Conservation (phyloP, 2,329 filamentous ascomycete species). For the Cryphonectria parasitica region DNA sequence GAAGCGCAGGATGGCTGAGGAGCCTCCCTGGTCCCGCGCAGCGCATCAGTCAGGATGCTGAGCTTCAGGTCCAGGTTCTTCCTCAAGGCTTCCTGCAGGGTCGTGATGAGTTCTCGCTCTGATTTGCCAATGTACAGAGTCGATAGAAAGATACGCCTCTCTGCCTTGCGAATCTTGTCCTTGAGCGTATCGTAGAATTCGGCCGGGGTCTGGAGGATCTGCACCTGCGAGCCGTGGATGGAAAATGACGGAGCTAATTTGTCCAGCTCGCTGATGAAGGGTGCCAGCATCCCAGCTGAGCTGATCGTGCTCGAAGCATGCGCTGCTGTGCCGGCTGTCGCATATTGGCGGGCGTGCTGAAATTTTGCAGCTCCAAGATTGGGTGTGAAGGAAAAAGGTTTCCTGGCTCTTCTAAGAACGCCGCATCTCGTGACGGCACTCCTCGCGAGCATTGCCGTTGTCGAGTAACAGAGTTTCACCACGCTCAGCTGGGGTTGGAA, state of each 20-base stretch:
- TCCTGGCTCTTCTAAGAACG: slow-evolving; percentile 22
- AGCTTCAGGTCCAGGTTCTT: slow-evolving; percentile 77
- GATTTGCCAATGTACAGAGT: slow-evolving; percentile 96
- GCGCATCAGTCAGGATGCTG: slow-evolving; percentile 87
- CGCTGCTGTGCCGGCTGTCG: slow-evolving; percentile 24
- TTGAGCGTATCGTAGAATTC: slow-evolving; percentile 93
- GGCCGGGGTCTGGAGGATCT: slow-evolving; percentile 76
- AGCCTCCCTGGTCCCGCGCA: slow-evolving; percentile 89
- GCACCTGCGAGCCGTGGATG: slow-evolving; percentile 77
- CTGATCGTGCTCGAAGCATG: slow-evolving; percentile 31
- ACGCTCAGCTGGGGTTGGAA: slow-evolving; percentile 18
- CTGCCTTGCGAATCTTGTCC: slow-evolving; percentile 80
- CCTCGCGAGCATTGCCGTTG: slow-evolving; percentile 41
- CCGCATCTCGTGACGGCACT: slow-evolving; percentile 33
- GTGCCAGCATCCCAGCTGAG: slow-evolving; percentile 50
- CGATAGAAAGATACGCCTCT: slow-evolving; percentile 84
- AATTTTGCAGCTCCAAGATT: slow-evolving; percentile 18
- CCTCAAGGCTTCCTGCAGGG: slow-evolving; percentile 74
- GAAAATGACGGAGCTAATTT: slow-evolving; percentile 89
- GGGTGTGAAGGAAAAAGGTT: slow-evolving; percentile 25
- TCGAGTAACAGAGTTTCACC: neutral
- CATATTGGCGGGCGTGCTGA: slow-evolving; percentile 27
- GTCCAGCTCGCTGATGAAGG: slow-evolving; percentile 75
- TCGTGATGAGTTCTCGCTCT: slow-evolving; percentile 84
- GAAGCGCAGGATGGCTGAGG: slow-evolving; percentile 87